Percentiles rank a stretch among this genome's conserved stretches.
These are phyloP conservation scores for Venturia pyrina DNA, from an alignment of 2,329 filamentous ascomycete genomes.

Conservation along the genomic window DNA sequence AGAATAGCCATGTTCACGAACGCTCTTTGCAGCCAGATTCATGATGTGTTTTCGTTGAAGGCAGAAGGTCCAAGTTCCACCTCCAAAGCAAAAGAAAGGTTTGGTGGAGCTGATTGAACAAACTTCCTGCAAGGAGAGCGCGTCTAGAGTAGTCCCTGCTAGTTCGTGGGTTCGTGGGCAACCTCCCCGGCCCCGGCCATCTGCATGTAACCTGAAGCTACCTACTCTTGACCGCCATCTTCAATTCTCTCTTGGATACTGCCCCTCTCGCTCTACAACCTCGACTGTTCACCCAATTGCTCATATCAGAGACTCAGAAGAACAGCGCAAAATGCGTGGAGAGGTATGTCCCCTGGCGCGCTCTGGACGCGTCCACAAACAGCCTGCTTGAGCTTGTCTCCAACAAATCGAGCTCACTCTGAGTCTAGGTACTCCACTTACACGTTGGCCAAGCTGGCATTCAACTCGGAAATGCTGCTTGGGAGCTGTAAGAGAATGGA, in stretches of 20 bases:
- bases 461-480: conserved; percentile 65
- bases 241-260: not conserved
- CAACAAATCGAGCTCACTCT: not conserved
- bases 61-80: too few species aligned
- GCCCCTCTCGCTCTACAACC: not conserved
- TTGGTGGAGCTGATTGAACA: too few species aligned
- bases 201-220: too few species aligned
- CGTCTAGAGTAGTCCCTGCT: too few species aligned
- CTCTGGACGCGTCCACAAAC: not conserved
- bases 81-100: too few species aligned
- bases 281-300: not conserved
- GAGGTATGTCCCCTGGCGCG: not conserved
- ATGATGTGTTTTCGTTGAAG: too few species aligned
- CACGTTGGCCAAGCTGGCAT: conserved; percentile 63
- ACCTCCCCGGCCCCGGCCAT: too few species aligned
- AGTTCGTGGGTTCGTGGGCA: too few species aligned
- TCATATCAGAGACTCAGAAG: not conserved
- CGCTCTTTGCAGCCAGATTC: too few species aligned
- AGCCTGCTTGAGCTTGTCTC: not conserved
- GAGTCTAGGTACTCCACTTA: conserved; percentile 35
- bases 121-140: too few species aligned
- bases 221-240: not conserved
- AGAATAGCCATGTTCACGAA: too few species aligned
- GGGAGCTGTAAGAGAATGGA: conserved; percentile 20
- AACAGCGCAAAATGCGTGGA: conserved; percentile 5